Percentiles rank a stretch among this genome's conserved stretches.
phyloP scores from a whole-genome alignment of 257 asterid genomes.

The Striga asiatica region DNA sequence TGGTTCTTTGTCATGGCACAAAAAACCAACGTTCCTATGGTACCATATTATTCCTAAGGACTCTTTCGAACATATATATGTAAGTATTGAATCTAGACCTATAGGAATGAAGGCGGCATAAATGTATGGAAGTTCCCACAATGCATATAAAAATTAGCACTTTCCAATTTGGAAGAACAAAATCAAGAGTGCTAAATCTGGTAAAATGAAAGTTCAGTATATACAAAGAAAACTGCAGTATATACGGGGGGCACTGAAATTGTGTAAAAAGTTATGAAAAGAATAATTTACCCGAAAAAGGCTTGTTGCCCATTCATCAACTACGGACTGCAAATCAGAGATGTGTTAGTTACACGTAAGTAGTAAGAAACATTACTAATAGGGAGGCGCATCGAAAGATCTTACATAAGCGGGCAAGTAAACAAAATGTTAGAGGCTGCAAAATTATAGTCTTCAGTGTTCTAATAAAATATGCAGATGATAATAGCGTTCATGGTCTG shows the following conservation, averaged over 20 bases:
- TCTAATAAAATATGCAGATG: background rate
- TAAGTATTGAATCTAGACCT: background rate
- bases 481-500: background rate
- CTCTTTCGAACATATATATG: background rate
- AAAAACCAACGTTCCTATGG: background rate
- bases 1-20: conserved; percentile 3
- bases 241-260: conserved; percentile 12
- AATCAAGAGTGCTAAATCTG: too few relatives aligned
- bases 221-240: too few relatives aligned
- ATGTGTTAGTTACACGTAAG: conserved; percentile 17
- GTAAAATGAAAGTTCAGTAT: too few relatives aligned
- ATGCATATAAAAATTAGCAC: too few relatives aligned
- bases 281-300: conserved; percentile 73
- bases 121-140: background rate
- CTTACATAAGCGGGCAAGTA: conserved; percentile 10
- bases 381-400: background rate
- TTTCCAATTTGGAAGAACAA: too few relatives aligned
- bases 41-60: background rate
- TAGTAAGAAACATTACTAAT: background rate
- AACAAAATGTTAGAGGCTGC: conserved; percentile 2
- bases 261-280: conserved; percentile 14
- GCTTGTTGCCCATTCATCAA: conserved; percentile 98
- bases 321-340: conserved; percentile 52
- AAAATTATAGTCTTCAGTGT: background rate
- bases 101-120: conserved; percentile 4